Conservation (phyloP, 306 rosid genomes). For the Dalbergia cultrata region DNA sequence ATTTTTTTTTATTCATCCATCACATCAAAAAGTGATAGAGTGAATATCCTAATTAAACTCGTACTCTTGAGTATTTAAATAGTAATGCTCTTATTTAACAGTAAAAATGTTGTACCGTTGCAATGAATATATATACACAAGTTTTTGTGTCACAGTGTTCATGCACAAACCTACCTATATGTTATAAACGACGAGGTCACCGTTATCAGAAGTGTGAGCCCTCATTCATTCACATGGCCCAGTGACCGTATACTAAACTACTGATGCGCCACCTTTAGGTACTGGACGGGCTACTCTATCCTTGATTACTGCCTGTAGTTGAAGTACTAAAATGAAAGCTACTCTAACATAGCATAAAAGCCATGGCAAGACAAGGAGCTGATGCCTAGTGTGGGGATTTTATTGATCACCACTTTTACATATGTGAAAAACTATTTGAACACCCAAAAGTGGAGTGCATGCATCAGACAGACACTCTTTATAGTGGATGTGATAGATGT, state of each 20-base stretch:
- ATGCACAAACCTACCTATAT: background rate
- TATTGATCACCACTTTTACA: background rate
- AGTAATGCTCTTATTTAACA: no score
- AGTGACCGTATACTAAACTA: background rate
- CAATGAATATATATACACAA: background rate
- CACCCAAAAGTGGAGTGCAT: no score
- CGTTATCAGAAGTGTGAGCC: background rate
- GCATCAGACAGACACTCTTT: no score
- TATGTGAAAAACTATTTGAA: no score
- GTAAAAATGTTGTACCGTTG: background rate
- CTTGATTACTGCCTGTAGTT: no score
- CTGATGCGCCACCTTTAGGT: conserved; percentile 10
- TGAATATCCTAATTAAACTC: no score
- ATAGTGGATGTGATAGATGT: no score
- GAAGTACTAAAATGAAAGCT: background rate
- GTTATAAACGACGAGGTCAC: background rate
- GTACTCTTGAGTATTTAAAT: no score
- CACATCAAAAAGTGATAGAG: no score
- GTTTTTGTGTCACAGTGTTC: background rate
- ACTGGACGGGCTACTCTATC: background rate
- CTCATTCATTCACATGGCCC: background rate
- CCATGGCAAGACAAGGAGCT: background rate
- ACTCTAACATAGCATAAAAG: background rate
- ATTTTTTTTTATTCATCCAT: no score
- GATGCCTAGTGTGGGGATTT: background rate